Base-by-base conservation (phyloP, 306 rosid species). In the Quillaja saponaria region DNA sequence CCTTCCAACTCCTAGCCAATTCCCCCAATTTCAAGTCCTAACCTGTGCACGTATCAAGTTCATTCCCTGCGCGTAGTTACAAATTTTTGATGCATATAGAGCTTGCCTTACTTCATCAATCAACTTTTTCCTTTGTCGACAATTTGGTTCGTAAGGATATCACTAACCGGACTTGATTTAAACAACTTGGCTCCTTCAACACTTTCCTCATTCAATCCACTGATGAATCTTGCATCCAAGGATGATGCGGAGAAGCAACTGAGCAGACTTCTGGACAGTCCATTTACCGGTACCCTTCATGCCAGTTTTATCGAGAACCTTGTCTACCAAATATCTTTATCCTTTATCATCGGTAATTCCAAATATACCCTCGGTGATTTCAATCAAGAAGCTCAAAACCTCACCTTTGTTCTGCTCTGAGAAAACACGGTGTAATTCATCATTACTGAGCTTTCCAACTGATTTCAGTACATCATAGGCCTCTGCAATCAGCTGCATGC, bases 11-110 rank as follows among this genome's bases (percentile, higher is more conserved):
- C 75, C 82, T 70, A 47, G 85, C 85, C 69, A 81, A 49, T 16
- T 77, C 80, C 4, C 85, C 82, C 46, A 77, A 68, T 61, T 77
- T 61, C 64, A 81, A 28, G 55, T 15, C 72, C 86, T 82, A 77
- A 15, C 67, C 86, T 55, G 77, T 33, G 86, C 86, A 21, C 82
- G 77, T 61, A 81, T 73, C 58, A 81, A 44, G 69, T 81, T 81
- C 86, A 81, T 77, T n/a, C 86, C 86, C 25, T 77, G 82, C 16
- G 86, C 82, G 53, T 81, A 81, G 62, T 80, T 81, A 39, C 86
- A 81, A 38, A 81, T 81, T 66, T 81, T 73, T 14, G 86, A 73
- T 40, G 86, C 82, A 63, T 73, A 81, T 55, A 77, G 78, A n/a
- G 86, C 86, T 69, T 77, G 69, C 40, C 80, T 76, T 56, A 81